These are phyloP conservation scores for Rosa multiflora DNA, from an alignment of 306 rosid species.

Conservation along the genomic window DNA sequence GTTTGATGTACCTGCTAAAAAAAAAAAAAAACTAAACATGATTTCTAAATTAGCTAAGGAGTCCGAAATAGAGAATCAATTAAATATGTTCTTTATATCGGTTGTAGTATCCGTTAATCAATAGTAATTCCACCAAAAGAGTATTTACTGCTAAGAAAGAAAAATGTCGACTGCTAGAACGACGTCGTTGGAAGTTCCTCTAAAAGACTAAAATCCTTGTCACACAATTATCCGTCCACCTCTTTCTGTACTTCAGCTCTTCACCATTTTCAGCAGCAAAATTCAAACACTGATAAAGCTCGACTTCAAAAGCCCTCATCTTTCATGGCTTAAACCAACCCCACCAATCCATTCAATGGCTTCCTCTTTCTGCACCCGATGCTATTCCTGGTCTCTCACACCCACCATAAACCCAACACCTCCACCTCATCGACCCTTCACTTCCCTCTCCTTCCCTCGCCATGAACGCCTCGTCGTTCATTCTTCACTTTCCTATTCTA, in stretches of 20 bases:
- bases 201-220: background rate
- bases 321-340: background rate
- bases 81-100: too few species aligned
- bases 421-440: constrained; percentile 17
- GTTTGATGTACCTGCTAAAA: too few species aligned
- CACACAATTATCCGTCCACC: constrained; percentile 8
- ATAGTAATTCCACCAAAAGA: too few species aligned
- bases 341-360: background rate
- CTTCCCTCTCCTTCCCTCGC: constrained; percentile 24
- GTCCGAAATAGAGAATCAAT: too few species aligned
- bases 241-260: background rate
- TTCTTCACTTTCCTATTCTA: constrained; percentile 23
- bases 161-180: background rate
- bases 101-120: too few species aligned
- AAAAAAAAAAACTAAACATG: too few species aligned
- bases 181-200: background rate
- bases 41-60: too few species aligned
- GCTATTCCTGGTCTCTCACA: background rate
- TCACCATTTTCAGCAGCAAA: background rate
- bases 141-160: too few species aligned
- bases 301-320: background rate
- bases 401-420: constrained; percentile 11
- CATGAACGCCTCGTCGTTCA: constrained; percentile 27
- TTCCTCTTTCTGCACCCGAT: background rate
- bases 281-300: background rate